Base-by-base conservation (phyloP, 805 yeast species). In the Helenozyma rhizophorensis region DNA sequence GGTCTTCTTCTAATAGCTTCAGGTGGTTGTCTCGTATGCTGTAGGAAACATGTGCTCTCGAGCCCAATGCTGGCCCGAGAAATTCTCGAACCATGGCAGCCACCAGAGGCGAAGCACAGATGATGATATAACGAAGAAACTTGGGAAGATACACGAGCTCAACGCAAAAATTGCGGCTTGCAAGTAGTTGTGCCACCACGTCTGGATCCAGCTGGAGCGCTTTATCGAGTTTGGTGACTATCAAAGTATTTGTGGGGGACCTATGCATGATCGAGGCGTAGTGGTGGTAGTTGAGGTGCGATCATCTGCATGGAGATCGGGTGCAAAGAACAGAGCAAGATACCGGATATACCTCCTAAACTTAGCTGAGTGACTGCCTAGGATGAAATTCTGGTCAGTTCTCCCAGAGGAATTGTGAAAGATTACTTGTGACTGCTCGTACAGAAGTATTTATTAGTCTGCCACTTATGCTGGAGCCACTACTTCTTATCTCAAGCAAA, bases 111-210 rank as follows among this genome's bases (percentile, higher is more conserved):
- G 50, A 37, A 25, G 51, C 57, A 39, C 70, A 62, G 3, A 65
- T 50, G 13, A 66, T 32, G 14, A 66, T 43, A 13, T 62, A 53
- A 27, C 72, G 45, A 5, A 49, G 56, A 34, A 66, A 61, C 37
- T 54, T 53, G 9, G 50, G 47, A 22, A 66, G 52, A 15, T 55
- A 33, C 8, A 64, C 59, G 28, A 65, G 39, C 43, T 66, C 70
- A 23, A 60, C 50, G 24, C 44, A 39, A 27, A 50, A 42, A 23
- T 48, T 34, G n/a, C 34, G 31, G 3, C 60, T 23, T 9, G 43
- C 50, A 18, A 66, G 45, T 30, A 51, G 50, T 14, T 39, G 39
- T 10, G 56, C 50, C 29, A 66, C 40, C 4, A 34, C 42, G 14
- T 40, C 37, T 2, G 71, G 67, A 27, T 58, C 46, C 2, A 37